Conservation (phyloP, 768 basidiomycete genomes). For the Nidularia sp. region DNA sequence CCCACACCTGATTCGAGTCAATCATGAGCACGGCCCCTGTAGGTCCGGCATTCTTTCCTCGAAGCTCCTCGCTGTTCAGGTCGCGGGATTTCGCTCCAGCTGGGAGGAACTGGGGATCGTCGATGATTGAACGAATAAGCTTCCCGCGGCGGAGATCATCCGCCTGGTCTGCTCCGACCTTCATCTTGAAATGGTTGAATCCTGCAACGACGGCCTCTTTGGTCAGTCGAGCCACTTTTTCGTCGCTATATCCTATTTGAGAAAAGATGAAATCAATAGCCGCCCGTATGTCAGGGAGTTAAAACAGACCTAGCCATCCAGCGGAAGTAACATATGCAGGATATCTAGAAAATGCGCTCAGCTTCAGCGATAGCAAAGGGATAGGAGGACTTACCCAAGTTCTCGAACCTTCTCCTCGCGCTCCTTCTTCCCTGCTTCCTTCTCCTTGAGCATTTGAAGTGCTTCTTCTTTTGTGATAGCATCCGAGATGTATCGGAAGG, state of each 20-base stretch:
- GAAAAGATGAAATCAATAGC: not conserved
- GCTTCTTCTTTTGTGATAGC: constrained; percentile 91
- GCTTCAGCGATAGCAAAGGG: not conserved
- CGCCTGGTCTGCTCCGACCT: constrained; percentile 82
- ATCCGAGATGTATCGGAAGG: constrained; percentile 91
- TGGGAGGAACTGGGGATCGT: constrained; percentile 83
- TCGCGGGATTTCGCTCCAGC: constrained; percentile 51
- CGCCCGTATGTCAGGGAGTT: not conserved
- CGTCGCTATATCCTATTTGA: constrained; percentile 76
- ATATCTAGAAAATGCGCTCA: constrained; percentile 43
- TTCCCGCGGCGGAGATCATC: constrained; percentile 84
- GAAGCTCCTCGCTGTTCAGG: constrained; percentile 56
- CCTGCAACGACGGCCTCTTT: constrained; percentile 81
- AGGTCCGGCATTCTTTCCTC: constrained; percentile 90
- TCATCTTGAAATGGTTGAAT: constrained; percentile 99
- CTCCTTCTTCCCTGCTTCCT: constrained; percentile 71
- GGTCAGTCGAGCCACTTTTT: constrained; percentile 84
- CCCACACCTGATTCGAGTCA: constrained; percentile 97
- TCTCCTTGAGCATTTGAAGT: constrained; percentile 72
- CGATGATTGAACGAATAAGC: constrained; percentile 92
- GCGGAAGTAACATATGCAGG: constrained; percentile 93
- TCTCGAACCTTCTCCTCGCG: constrained; percentile 73
- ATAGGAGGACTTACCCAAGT: constrained; percentile 43
- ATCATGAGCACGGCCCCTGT: constrained; percentile 96
- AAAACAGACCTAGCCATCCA: constrained; percentile 74